Evolutionary conservation across 2,329 filamentous ascomycete genomes (phyloP).

Genomic region (Chaetomiaceae sp.): DNA sequence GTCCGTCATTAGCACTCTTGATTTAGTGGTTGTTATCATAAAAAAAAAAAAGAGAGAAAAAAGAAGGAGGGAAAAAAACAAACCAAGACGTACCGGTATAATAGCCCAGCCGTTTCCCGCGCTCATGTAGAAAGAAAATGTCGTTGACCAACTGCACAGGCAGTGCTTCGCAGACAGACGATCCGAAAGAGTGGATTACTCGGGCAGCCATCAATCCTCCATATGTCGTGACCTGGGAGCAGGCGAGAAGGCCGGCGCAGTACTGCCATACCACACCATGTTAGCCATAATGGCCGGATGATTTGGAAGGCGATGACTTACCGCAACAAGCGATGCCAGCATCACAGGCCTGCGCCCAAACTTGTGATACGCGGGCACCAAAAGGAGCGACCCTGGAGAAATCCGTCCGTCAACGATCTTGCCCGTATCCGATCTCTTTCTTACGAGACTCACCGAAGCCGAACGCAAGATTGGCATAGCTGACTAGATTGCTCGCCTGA

Average conservation of each 20-base stretch:
- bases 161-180: constrained; percentile 37
- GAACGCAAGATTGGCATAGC: constrained; percentile 56
- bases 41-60: no score
- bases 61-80: no score
- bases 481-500: constrained; percentile 49
- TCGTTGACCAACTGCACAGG: constrained; percentile 39
- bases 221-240: constrained; percentile 33
- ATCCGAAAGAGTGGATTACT: constrained; percentile 35
- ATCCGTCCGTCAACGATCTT: not conserved
- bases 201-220: constrained; percentile 34
- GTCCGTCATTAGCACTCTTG: no score
- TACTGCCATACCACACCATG: constrained; percentile 26
- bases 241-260: constrained; percentile 34
- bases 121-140: constrained; percentile 40
- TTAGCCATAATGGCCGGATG: no score
- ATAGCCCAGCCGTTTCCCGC: constrained; percentile 49
- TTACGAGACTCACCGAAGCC: constrained; percentile 43
- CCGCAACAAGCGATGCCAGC: constrained; percentile 35
- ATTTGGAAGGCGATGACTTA: constrained; percentile 21
- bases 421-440: no score
- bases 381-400: constrained; percentile 44
- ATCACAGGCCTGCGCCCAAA: constrained; percentile 37
- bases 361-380: constrained; percentile 51
- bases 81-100: constrained; percentile 48
- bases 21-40: no score